Conservation (phyloP, 345 rosid genomes). For the Hypericum perforatum region DNA sequence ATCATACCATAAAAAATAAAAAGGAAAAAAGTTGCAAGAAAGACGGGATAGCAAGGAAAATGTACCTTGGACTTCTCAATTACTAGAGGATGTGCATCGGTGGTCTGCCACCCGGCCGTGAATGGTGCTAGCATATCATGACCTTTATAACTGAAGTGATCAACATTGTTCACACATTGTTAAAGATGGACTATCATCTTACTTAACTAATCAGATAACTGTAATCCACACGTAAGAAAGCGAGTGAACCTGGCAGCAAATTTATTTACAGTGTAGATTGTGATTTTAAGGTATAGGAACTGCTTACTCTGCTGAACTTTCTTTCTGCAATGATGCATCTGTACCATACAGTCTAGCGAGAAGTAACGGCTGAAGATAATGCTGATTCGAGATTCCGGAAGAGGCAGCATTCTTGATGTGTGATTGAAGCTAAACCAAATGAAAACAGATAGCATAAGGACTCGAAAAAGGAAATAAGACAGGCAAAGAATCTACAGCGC, state of each 20-base stretch:
- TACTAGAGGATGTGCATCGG: constrained; percentile 68
- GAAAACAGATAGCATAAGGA: neutral
- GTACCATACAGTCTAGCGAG: constrained; percentile 43
- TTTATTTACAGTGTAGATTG: neutral
- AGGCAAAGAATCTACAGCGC: neutral
- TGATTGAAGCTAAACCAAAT: constrained; percentile 31
- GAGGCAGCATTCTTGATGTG: constrained; percentile 31
- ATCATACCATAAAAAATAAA: neutral
- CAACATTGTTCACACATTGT: constrained; percentile 6
- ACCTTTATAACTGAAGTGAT: constrained; percentile 60
- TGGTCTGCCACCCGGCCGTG: constrained; percentile 90
- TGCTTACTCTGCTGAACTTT: constrained; percentile 33
- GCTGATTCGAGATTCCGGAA: constrained; percentile 23
- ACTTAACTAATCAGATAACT: neutral
- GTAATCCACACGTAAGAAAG: neutral
- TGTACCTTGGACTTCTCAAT: constrained; percentile 77
- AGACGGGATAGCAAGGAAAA: neutral
- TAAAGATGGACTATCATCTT: neutral
- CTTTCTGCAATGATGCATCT: constrained; percentile 45
- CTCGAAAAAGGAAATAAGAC: neutral
- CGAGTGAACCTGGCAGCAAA: neutral
- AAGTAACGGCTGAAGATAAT: constrained; percentile 12
- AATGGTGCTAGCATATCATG: constrained; percentile 99
- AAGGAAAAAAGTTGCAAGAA: neutral
- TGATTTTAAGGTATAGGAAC: neutral